phyloP scores from a whole-genome alignment of 768 basidiomycete genomes.

The Trametes coccinea region DNA sequence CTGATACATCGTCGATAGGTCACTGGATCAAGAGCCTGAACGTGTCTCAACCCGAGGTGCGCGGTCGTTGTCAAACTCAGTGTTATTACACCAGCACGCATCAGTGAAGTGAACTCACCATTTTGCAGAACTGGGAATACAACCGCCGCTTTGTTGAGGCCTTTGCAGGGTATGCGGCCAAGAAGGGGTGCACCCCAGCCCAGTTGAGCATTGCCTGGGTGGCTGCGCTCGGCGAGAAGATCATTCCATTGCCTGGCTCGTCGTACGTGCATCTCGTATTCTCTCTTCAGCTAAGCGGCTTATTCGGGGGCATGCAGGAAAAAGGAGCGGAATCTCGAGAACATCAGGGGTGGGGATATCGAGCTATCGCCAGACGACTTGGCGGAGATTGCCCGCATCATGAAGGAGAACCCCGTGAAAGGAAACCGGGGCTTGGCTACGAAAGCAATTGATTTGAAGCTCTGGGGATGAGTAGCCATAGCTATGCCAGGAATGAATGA shows the following conservation, averaged over 20 bases:
- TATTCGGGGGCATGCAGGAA: conserved; percentile 25
- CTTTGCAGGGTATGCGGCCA: conserved; percentile 39
- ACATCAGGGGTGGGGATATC: conserved; percentile 37
- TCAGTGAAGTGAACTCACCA: too few relatives aligned
- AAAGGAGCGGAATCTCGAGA: conserved; percentile 42
- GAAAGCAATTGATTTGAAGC: conserved; percentile 9
- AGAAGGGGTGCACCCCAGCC: conserved; percentile 42
- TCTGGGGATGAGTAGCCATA: conserved; percentile 33
- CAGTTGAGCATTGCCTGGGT: conserved; percentile 44
- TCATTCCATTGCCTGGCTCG: conserved; percentile 50
- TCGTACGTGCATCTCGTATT: conserved; percentile 31
- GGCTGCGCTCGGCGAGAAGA: conserved; percentile 34
- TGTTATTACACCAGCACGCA: conserved; percentile 4
- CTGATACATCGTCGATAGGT: too few relatives aligned
- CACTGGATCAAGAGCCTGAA: too few relatives aligned
- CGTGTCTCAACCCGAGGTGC: conserved; percentile 4
- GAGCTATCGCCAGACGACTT: conserved; percentile 34
- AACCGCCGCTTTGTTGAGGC: conserved; percentile 44
- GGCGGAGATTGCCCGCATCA: conserved; percentile 39
- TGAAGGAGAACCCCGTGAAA: conserved; percentile 38
- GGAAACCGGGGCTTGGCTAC: conserved; percentile 37
- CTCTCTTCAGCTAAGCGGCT: neutral
- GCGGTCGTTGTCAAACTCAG: too few relatives aligned
- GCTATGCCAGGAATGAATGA: too few relatives aligned
- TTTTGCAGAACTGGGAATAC: conserved; percentile 13